phyloP scores from a whole-genome alignment of 768 basidiomycete species.

The Calocybe indica region DNA sequence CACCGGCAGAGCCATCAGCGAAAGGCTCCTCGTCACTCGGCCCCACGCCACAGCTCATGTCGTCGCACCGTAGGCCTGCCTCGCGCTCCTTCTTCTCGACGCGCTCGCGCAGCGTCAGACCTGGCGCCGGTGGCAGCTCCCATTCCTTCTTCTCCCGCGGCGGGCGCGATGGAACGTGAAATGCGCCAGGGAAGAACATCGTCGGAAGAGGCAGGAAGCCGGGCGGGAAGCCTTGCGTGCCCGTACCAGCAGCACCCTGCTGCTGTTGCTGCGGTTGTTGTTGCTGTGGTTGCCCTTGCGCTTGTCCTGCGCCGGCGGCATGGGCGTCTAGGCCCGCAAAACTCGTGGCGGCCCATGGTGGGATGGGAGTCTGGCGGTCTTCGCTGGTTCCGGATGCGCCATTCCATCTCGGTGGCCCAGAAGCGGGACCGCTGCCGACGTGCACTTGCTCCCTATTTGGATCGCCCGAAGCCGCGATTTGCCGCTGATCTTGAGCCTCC shows the following conservation, averaged over 20 bases:
- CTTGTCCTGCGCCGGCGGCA: background rate
- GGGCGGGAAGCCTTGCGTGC: background rate
- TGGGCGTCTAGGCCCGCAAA: background rate
- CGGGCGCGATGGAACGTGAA: constrained; percentile 3
- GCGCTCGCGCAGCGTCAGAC: constrained; percentile 64
- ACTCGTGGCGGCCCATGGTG: background rate
- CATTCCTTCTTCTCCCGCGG: constrained; percentile 39
- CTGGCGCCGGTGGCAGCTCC: constrained; percentile 59
- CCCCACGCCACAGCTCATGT: constrained; percentile 68
- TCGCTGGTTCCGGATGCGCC: too few relatives aligned
- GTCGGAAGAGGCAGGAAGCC: background rate
- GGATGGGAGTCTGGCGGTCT: too few relatives aligned
- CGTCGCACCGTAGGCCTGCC: constrained; percentile 65
- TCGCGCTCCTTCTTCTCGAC: constrained; percentile 71
- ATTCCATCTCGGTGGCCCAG: background rate
- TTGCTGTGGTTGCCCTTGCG: background rate
- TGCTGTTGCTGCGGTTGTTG: constrained; percentile 7
- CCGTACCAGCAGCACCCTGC: background rate
- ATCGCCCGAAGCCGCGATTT: too few relatives aligned
- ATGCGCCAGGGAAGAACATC: too few relatives aligned
- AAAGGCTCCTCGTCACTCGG: constrained; percentile 69
- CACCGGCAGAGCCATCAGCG: constrained; percentile 21
- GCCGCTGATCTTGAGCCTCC: too few relatives aligned
- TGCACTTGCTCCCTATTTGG: too few relatives aligned
- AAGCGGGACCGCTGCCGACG: background rate